Evolutionary conservation across 495 filamentous ascomycete species (phyloP).

Genomic region (Daldinia vernicosa): DNA sequence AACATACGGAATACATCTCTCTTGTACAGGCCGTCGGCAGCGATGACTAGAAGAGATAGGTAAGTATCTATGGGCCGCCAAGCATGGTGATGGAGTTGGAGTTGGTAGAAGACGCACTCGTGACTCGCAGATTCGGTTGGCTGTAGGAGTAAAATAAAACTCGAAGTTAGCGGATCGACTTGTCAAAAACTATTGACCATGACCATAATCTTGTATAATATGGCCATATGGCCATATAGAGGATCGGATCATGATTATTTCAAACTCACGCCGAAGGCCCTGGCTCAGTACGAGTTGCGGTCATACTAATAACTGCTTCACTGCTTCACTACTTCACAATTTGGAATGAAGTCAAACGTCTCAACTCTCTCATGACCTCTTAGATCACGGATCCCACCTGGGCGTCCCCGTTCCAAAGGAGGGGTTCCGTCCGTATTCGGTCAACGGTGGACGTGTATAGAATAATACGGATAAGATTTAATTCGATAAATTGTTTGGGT

Average conservation of each 20-base stretch:
- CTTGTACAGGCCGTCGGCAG: slow-evolving; percentile 97
- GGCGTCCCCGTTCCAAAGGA: slow-evolving; percentile 41
- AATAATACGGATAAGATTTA: slow-evolving; percentile 4
- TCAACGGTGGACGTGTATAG: slow-evolving; percentile 14
- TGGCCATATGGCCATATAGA: background rate
- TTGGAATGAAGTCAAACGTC: slow-evolving; percentile 34
- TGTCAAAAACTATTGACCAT: slow-evolving; percentile 1
- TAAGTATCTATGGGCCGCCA: slow-evolving; percentile 20
- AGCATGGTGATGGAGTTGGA: background rate
- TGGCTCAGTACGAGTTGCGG: slow-evolving; percentile 42
- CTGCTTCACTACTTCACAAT: slow-evolving; percentile 24
- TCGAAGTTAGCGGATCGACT: slow-evolving; percentile 23
- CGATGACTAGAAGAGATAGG: slow-evolving; percentile 76
- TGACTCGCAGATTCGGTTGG: slow-evolving; percentile 71
- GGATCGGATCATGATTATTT: background rate
- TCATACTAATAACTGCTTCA: slow-evolving; percentile 36
- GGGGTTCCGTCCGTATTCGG: slow-evolving; percentile 38
- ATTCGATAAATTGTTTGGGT: slow-evolving; percentile 5
- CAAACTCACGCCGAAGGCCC: slow-evolving; percentile 46
- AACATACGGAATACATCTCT: slow-evolving; percentile 96
- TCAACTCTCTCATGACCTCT: slow-evolving; percentile 37
- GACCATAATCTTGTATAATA: background rate
- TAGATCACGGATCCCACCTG: slow-evolving; percentile 23
- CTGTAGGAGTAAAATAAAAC: slow-evolving; percentile 38
- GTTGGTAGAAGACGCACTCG: slow-evolving; percentile 60